phyloP scores from a whole-genome alignment of 2,329 filamentous ascomycete genomes.

The Cladophialophora carrionii region DNA sequence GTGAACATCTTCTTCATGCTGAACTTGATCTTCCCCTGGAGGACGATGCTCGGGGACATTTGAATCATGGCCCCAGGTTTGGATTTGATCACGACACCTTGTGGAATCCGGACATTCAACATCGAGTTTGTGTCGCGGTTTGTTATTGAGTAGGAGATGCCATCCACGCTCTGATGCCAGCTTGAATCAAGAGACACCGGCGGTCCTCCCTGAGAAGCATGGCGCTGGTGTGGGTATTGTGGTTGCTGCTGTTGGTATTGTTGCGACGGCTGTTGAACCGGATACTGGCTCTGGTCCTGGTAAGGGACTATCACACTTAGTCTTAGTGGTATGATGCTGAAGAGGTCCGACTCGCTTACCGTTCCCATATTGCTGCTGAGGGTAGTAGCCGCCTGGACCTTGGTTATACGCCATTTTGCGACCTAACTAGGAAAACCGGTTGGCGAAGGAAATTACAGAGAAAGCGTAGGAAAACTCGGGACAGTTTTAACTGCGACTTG shows the following conservation, averaged over 20 bases:
- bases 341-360: background rate
- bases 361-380: conserved; percentile 15
- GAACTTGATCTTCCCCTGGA: conserved; percentile 32
- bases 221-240: conserved; percentile 8
- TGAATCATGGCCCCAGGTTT: conserved; percentile 33
- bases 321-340: background rate
- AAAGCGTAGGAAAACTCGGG: background rate
- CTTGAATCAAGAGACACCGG: background rate
- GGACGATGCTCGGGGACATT: conserved; percentile 27
- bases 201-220: conserved; percentile 11
- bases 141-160: conserved; percentile 28
- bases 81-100: conserved; percentile 25
- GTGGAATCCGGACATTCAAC: conserved; percentile 24
- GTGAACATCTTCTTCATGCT: conserved; percentile 35
- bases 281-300: conserved; percentile 16
- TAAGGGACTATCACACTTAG: conserved; percentile 12
- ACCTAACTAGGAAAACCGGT: background rate
- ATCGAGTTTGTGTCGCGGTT: conserved; percentile 33
- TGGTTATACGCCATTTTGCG: conserved; percentile 17
- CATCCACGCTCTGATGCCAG: conserved; percentile 17
- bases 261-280: conserved; percentile 16
- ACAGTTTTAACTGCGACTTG: background rate
- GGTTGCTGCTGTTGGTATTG: conserved; percentile 7
- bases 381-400: conserved; percentile 8
- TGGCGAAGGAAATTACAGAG: background rate